Evolutionary conservation across 2,329 filamentous ascomycete species (phyloP), one percentile per base, ranked within the genome.

Genomic region (Penicillium sp.): DNA sequence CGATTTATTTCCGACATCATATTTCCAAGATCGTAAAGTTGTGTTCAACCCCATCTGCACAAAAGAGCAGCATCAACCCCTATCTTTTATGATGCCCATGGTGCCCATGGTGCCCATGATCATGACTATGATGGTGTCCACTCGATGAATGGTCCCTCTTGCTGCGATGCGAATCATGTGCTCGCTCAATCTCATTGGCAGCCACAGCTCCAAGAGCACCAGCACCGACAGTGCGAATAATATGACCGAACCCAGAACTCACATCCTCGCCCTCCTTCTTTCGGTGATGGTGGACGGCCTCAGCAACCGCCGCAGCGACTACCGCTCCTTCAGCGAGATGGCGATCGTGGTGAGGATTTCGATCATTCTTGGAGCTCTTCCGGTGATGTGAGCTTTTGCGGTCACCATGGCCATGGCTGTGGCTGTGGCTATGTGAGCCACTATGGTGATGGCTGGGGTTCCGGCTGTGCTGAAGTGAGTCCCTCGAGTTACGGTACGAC

Each of bases 201-300:
- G 52, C 56, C n/a, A 58, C 53, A 8, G 56, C 56, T 4, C 56
- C 56, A 13, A 58, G 27, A n/a, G 52, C 55, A 44, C 56, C 56
- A 42, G 56, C 56, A 16, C 56, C 56, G 23, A 58, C 43, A 1
- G 52, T 55, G 4, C 53, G 52, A 49, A 31, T 35, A 25, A 58
- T 16, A 55, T 55, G 56, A 11, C 56, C 56, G 25, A 55, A 39
- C 2, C 56, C 56, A 31, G 48, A 48, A 35, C 56, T 58, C 10
- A 52, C 53, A 11, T 55, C 47, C 37, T 58, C 44, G 3, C 56
- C 53, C 11, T 53, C 37, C 43, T 55, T 55, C 37, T 58, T 49
- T 8, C 44, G 48, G 50, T 52, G 48, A 9, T 49, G 39, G 33
- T 58, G 52, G 26, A 58, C 14, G 21, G 27, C 26, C 27, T 58